Base-by-base conservation (phyloP, 352 stramenopile genomes). In the Lagenidium giganteum region DNA sequence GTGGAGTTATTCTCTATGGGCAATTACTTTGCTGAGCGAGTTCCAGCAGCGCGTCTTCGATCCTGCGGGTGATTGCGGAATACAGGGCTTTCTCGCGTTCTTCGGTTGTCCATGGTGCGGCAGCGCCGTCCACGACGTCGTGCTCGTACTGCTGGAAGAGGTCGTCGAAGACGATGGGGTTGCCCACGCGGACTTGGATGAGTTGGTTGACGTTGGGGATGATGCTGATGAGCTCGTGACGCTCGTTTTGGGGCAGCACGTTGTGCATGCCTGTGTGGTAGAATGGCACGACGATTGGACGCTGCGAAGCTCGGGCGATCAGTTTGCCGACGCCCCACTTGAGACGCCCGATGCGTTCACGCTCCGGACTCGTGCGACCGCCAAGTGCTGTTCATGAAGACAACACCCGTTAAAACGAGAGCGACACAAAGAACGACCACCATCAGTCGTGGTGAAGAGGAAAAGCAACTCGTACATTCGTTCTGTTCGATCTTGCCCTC, bases 291-390 rank as follows among this genome's bases (percentile, higher is more conserved):
- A 95, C 83, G 41, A 95, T 61, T 9, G 79, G 78, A 22, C 68
- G 65, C 37, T 74, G 57, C 14, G 68, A 68, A 1, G 79, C 73
- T 36, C 83, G 78, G 17, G 79, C 79, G 42, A 95, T 89, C 33
- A 95, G 67, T 35, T 93, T 95, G 12, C 72, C 81, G 12, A 91
- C 79, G 12, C 83, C 83, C 83, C 83, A 95, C 47, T 95, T 95
- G 25, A 95, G 55, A 1, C 72, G 73, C 1, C 83, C 83, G 24
- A 95, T 80, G 36, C 92, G 68, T 25, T 77, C 72, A n/a, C 61
- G 67, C 31, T 58, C 59, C 5, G 79, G 76, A 31, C 74, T 70
- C 26, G 66, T 54, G 24, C 83, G 75, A 5, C 81, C 80, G 24
- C 81, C 81, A 11, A 91, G 64, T 13, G 62, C 80, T 90, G 27